phyloP scores from a whole-genome alignment of 352 stramenopile genomes.

The Saprolegnia diclina region DNA sequence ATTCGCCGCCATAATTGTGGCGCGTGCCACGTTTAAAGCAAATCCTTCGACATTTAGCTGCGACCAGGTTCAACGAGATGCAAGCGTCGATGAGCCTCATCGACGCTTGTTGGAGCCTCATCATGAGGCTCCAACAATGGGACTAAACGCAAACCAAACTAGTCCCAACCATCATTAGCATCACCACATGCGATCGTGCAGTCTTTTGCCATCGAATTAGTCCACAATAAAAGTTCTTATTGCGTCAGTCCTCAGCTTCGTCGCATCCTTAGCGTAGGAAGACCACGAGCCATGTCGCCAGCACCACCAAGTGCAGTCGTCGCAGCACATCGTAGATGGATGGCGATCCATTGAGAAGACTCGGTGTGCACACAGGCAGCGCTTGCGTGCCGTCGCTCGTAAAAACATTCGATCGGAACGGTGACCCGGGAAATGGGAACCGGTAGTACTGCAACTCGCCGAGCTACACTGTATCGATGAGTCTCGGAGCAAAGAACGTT shows the following conservation, averaged over 20 bases:
- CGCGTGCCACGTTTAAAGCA: neutral
- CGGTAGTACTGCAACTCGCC: conserved; percentile 46
- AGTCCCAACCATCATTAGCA: too few species aligned
- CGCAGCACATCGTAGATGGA: neutral
- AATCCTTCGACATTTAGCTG: conserved; percentile 1
- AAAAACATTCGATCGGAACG: conserved; percentile 69
- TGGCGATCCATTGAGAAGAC: conserved; percentile 53
- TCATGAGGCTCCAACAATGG: too few species aligned
- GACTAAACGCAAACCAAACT: too few species aligned
- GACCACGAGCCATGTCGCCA: too few species aligned
- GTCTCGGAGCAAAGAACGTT: too few species aligned
- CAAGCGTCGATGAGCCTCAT: too few species aligned
- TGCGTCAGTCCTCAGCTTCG: too few species aligned
- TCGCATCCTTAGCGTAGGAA: too few species aligned
- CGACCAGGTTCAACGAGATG: neutral
- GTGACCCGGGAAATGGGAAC: conserved; percentile 67
- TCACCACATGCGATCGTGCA: too few species aligned
- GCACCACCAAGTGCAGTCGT: neutral
- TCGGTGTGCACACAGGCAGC: conserved; percentile 74
- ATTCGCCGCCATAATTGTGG: neutral
- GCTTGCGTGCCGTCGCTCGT: conserved; percentile 65
- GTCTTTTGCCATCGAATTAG: too few species aligned
- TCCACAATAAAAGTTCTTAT: too few species aligned
- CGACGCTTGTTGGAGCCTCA: too few species aligned
- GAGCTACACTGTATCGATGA: neutral